These are phyloP conservation scores for Esteya vermicola DNA, from an alignment of 2,329 filamentous ascomycete species.

Conservation along the genomic window DNA sequence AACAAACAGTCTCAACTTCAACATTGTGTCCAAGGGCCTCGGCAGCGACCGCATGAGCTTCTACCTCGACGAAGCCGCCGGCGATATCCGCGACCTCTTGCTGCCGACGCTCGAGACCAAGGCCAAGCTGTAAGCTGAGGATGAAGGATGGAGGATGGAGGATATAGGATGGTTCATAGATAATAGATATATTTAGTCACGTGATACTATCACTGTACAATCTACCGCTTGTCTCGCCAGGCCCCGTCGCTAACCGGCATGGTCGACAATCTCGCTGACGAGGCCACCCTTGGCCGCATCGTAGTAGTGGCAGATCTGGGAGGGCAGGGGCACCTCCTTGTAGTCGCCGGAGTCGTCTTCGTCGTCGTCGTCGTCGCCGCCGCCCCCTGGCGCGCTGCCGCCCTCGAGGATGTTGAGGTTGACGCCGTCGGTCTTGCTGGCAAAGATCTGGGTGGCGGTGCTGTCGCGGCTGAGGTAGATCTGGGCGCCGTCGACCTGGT, in stretches of 20 bases:
- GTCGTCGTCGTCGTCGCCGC: conserved; percentile 66
- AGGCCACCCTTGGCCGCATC: conserved; percentile 56
- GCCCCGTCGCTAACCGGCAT: conserved; percentile 55
- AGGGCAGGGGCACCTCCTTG: conserved; percentile 73
- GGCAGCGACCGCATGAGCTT: conserved; percentile 89
- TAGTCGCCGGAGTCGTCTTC: conserved; percentile 62
- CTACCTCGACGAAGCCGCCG: conserved; percentile 86
- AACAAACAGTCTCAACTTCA: conserved; percentile 76
- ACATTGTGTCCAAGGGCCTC: conserved; percentile 86
- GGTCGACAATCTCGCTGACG: conserved; percentile 89
- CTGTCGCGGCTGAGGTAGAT: conserved; percentile 78
- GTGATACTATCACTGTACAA: too few species aligned
- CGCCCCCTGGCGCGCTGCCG: too few species aligned
- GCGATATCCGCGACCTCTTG: conserved; percentile 78
- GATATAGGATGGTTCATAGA: too few species aligned
- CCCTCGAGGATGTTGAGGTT: conserved; percentile 65
- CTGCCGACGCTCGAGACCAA: conserved; percentile 69
- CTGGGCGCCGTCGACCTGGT: conserved; percentile 82
- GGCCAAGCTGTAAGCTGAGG: conserved; percentile 30
- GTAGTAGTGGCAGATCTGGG: conserved; percentile 73
- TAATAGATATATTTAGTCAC: too few species aligned
- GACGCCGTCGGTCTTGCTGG: conserved; percentile 73
- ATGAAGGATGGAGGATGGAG: too few species aligned
- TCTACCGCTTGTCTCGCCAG: not conserved
- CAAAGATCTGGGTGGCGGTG: conserved; percentile 66